These are phyloP conservation scores for Yamadazyma trypodendri DNA, from an alignment of 1,139 yeast species.

Conservation along the genomic window DNA sequence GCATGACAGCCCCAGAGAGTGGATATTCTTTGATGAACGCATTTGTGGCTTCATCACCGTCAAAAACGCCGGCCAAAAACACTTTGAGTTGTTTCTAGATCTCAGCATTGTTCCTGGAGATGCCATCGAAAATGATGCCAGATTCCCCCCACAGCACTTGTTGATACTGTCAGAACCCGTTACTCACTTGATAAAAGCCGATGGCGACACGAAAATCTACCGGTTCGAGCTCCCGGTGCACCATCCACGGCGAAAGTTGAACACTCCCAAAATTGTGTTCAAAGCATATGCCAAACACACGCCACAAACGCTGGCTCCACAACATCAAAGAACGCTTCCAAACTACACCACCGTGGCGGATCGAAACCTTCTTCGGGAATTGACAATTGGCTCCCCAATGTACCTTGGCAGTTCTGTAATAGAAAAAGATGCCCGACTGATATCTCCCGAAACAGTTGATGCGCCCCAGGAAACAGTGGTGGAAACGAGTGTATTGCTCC, in stretches of 20 bases:
- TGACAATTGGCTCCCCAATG: slow-evolving; percentile 1
- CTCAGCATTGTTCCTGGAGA: slow-evolving; percentile 30
- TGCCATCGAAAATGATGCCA: slow-evolving; percentile 4
- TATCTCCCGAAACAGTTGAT: background rate
- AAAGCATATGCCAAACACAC: slow-evolving; percentile 16
- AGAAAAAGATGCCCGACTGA: slow-evolving; percentile 2
- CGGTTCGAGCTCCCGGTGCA: slow-evolving; percentile 30
- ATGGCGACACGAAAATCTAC: background rate
- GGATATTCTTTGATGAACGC: slow-evolving; percentile 14
- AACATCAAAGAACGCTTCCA: background rate
- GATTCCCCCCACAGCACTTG: background rate
- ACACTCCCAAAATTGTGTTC: slow-evolving; percentile 30
- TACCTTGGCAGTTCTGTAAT: background rate
- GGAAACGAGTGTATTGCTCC: slow-evolving; percentile 13
- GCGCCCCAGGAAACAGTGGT: background rate
- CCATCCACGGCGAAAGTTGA: slow-evolving; percentile 37
- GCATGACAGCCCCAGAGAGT: slow-evolving; percentile 3
- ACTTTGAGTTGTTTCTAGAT: slow-evolving; percentile 17
- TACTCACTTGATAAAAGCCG: slow-evolving; percentile 1
- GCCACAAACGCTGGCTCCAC: background rate
- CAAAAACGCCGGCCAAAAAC: background rate
- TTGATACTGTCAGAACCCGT: slow-evolving; percentile 11
- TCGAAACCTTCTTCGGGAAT: slow-evolving; percentile 9
- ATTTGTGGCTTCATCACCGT: slow-evolving; percentile 10
- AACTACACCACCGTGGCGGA: slow-evolving; percentile 15